A percentile compares a stretch with the other conserved stretches of the same genome.
These are phyloP conservation scores for Orychophragmus violaceus DNA, from an alignment of 345 rosid species.

Conservation along the genomic window DNA sequence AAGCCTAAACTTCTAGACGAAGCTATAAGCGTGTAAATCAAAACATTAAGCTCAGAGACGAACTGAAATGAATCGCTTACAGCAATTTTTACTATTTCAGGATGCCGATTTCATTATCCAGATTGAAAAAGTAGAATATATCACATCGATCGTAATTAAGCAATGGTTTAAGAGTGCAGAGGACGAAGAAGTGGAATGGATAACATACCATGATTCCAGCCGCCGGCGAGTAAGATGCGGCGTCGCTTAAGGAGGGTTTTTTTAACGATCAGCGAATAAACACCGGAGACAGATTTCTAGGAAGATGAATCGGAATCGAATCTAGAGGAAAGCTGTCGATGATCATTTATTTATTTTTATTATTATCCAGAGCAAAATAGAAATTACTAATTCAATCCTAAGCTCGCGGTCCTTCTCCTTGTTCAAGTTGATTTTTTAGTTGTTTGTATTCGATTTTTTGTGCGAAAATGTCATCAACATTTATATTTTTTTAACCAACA, in stretches of 20 bases:
- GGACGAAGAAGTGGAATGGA: not conserved
- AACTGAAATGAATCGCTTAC: not conserved
- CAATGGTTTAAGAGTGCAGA: conserved; percentile 10
- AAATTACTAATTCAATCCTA: not conserved
- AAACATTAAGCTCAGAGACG: conserved; percentile 8
- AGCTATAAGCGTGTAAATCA: too few relatives aligned
- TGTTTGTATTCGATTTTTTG: not conserved
- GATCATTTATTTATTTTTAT: conserved; percentile 1
- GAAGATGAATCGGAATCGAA: conserved; percentile 23
- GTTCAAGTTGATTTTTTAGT: not conserved
- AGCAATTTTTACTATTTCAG: not conserved
- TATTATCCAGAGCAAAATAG: not conserved
- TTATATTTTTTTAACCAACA: too few relatives aligned
- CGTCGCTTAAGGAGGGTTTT: conserved; percentile 6
- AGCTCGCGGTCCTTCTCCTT: conserved; percentile 17
- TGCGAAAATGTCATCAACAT: too few relatives aligned
- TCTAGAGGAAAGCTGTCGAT: not conserved
- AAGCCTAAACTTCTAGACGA: too few relatives aligned
- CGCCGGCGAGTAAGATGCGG: conserved; percentile 27
- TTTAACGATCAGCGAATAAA: conserved; percentile 17
- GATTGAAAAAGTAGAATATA: not conserved
- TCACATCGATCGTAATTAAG: not conserved
- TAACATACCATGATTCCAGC: conserved; percentile 25
- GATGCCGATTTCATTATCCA: not conserved
- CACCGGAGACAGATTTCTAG: not conserved